A percentile compares a stretch with the other conserved stretches of the same genome.
Conservation (phyloP, 805 yeast species). For the Metschnikowia matae region DNA sequence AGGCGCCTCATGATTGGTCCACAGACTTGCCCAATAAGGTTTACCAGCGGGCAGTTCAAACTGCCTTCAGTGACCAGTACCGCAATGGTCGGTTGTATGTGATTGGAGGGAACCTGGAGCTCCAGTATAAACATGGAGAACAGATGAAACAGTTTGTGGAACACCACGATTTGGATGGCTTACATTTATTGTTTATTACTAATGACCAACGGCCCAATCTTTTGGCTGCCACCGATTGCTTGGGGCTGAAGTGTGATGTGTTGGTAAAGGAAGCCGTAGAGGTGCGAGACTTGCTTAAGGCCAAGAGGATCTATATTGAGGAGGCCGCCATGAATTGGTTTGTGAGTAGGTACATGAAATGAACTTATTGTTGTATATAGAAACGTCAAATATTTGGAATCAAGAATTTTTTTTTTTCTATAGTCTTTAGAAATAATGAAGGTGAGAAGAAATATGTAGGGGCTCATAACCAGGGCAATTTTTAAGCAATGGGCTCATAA, state of each 20-base stretch:
- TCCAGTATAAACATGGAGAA: constrained; percentile 36
- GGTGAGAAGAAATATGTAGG: no score
- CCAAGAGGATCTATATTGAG: constrained; percentile 73
- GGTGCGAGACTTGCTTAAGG: constrained; percentile 78
- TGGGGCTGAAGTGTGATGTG: constrained; percentile 55
- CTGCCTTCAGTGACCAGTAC: constrained; percentile 80
- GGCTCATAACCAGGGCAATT: no score
- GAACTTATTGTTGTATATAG: constrained; percentile 15
- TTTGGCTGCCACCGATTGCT: constrained; percentile 51
- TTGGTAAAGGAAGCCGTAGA: constrained; percentile 73
- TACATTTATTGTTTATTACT: constrained; percentile 65
- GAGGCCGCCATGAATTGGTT: constrained; percentile 64
- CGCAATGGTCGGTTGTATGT: constrained; percentile 68
- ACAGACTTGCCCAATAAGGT: constrained; percentile 71
- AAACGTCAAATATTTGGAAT: background rate
- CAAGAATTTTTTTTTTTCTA: no score
- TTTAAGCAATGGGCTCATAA: no score
- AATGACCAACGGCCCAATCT: constrained; percentile 58
- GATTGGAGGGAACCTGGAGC: constrained; percentile 52
- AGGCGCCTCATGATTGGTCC: constrained; percentile 85
- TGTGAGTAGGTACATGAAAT: constrained; percentile 30
- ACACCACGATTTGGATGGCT: constrained; percentile 45
- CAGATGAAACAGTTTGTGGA: constrained; percentile 49
- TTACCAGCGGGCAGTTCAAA: constrained; percentile 72
- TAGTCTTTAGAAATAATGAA: no score